phyloP scores from a whole-genome alignment of 108 stramenopile genomes.

The Discostella pseudostelligera region DNA sequence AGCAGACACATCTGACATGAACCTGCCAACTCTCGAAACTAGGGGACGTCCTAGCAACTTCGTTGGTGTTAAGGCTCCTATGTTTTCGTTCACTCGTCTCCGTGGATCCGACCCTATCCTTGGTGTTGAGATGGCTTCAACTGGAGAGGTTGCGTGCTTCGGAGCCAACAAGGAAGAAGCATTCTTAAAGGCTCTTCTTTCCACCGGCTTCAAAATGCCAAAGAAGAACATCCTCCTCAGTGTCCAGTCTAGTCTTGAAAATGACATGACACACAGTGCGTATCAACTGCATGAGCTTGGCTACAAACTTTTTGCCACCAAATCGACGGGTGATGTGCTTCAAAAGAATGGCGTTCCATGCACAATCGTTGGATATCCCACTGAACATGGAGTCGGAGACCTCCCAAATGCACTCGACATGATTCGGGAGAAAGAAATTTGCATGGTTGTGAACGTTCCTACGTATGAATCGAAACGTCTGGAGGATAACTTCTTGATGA shows the following conservation, averaged over 20 bases:
- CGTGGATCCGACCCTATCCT: slow-evolving; percentile 98
- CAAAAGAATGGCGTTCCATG: slow-evolving; percentile 85
- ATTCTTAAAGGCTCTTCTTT: slow-evolving; percentile 93
- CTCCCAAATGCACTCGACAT: slow-evolving; percentile 71
- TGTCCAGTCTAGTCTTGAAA: slow-evolving; percentile 79
- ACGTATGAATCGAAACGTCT: slow-evolving; percentile 79
- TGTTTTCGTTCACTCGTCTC: slow-evolving; percentile 98
- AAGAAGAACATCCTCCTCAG: slow-evolving; percentile 89
- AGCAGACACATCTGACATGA: slow-evolving; percentile 81
- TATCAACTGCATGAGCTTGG: slow-evolving; percentile 88
- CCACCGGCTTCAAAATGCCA: slow-evolving; percentile 94
- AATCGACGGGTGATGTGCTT: slow-evolving; percentile 81
- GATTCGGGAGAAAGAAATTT: slow-evolving; percentile 77
- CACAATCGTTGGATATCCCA: slow-evolving; percentile 82
- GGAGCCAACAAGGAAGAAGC: slow-evolving; percentile 96
- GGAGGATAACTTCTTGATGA: slow-evolving; percentile 92
- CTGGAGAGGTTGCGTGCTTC: slow-evolving; percentile 99
- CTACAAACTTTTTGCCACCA: slow-evolving; percentile 90
- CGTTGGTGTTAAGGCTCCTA: slow-evolving; percentile 98
- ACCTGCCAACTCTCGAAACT: slow-evolving; percentile 86
- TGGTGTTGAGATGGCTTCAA: slow-evolving; percentile 99
- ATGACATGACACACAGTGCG: slow-evolving; percentile 84
- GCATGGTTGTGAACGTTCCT: slow-evolving; percentile 95
- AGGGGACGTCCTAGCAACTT: slow-evolving; percentile 84
- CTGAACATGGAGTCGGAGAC: slow-evolving; percentile 53